Evolutionary conservation across 2,329 filamentous ascomycete genomes (phyloP).

Genomic region (Colletotrichum musicola): DNA sequence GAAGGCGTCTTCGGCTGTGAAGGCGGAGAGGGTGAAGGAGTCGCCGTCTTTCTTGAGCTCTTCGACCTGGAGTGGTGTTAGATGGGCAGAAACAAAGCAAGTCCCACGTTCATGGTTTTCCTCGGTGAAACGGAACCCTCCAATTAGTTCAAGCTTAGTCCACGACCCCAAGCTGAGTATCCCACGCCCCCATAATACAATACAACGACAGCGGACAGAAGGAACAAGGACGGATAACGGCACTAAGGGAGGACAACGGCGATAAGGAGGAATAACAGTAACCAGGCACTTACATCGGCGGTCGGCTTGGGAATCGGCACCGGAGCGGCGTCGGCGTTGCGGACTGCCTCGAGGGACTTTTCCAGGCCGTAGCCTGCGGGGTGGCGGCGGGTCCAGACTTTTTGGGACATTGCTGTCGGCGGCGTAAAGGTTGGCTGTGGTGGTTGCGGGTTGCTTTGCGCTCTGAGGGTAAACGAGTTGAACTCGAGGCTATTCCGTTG

Average conservation of each 20-base stretch:
- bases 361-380: constrained; percentile 45
- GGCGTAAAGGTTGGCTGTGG: neutral
- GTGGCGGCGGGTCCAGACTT: constrained; percentile 45
- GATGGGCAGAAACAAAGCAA: too few relatives aligned
- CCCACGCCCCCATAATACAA: too few relatives aligned
- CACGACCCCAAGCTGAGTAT: too few relatives aligned
- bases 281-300: constrained; percentile 37
- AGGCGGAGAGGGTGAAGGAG: constrained; percentile 62
- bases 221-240: too few relatives aligned
- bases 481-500: neutral
- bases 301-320: constrained; percentile 37
- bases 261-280: neutral
- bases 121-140: too few relatives aligned
- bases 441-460: neutral
- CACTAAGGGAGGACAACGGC: too few relatives aligned
- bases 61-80: constrained; percentile 41
- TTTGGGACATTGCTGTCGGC: constrained; percentile 59
- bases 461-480: constrained; percentile 1
- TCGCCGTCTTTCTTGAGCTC: constrained; percentile 52
- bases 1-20: constrained; percentile 75
- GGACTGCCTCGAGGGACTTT: constrained; percentile 42
- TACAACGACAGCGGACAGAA: too few relatives aligned
- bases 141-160: too few relatives aligned
- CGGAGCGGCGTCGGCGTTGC: constrained; percentile 36
- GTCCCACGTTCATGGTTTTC: too few relatives aligned